Evolutionary conservation across 2,329 filamentous ascomycete species (phyloP).

Genomic region (Tolypocladium capitatum): DNA sequence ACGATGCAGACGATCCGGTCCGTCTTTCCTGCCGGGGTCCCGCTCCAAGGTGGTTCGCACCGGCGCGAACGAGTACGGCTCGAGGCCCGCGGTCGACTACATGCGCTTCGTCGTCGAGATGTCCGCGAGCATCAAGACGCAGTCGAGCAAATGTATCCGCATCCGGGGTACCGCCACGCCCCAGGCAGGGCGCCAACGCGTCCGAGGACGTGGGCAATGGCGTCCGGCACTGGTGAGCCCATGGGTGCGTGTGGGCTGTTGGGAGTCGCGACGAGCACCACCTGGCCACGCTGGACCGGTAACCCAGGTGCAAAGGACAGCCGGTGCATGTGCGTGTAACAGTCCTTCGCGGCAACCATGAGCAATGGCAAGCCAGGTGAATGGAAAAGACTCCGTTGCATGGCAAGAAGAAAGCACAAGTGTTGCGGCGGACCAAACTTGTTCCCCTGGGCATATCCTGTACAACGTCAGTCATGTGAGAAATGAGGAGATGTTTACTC

Average conservation of each 20-base stretch:
- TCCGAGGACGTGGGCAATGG: slow-evolving; percentile 14
- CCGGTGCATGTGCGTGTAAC: not conserved
- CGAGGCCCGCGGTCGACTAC: slow-evolving; percentile 30
- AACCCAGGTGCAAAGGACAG: not conserved
- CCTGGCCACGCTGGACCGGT: not conserved
- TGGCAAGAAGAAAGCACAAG: not conserved
- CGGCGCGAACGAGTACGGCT: slow-evolving; percentile 38
- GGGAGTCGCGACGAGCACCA: too few species aligned
- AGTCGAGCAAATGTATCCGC: slow-evolving; percentile 28
- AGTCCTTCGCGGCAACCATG: too few species aligned
- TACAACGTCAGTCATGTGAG: not conserved
- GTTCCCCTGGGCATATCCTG: not conserved
- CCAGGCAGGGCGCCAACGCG: slow-evolving; percentile 4
- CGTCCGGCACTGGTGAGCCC: slow-evolving; percentile 2
- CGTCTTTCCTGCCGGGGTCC: slow-evolving; percentile 42
- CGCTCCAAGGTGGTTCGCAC: slow-evolving; percentile 38
- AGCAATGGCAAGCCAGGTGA: not conserved
- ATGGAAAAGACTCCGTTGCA: too few species aligned
- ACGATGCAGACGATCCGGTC: slow-evolving; percentile 35
- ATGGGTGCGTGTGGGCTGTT: not conserved
- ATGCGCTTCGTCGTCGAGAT: slow-evolving; percentile 41
- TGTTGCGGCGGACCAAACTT: not conserved
- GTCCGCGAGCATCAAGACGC: slow-evolving; percentile 24
- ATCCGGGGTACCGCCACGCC: slow-evolving; percentile 37
- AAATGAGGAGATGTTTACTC: not conserved